phyloP scores from a whole-genome alignment of 2,329 filamentous ascomycete species.

The Cladorrhinum sp. region DNA sequence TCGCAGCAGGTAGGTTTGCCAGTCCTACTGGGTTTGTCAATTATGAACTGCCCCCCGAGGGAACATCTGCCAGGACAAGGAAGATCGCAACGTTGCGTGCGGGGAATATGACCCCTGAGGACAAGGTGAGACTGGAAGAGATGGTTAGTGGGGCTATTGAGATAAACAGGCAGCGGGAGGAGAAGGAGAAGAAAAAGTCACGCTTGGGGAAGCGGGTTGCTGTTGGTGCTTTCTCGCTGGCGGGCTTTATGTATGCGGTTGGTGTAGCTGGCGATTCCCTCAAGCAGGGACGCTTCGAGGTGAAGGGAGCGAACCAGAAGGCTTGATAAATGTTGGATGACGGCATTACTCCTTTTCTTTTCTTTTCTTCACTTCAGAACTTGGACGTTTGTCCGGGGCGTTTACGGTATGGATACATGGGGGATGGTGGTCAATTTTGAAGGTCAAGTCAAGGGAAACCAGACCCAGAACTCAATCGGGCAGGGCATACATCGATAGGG shows the following conservation, averaged over 20 bases:
- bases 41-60: constrained; percentile 44
- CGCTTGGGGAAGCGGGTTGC: constrained; percentile 47
- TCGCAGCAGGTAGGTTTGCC: constrained; percentile 54
- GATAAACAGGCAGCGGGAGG: background rate
- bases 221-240: constrained; percentile 53
- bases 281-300: constrained; percentile 45
- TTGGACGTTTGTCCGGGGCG: background rate
- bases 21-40: constrained; percentile 66
- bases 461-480: background rate
- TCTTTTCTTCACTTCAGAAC: constrained; percentile 1
- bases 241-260: constrained; percentile 54
- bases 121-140: background rate
- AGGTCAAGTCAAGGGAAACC: background rate
- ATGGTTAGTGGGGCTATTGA: background rate
- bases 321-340: constrained; percentile 24
- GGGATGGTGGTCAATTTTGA: background rate
- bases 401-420: constrained; percentile 4
- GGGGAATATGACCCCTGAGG: background rate
- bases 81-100: background rate
- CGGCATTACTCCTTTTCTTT: constrained; percentile 1
- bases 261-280: constrained; percentile 59
- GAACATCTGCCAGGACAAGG: constrained; percentile 33
- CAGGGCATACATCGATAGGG: background rate
- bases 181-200: constrained; percentile 34
- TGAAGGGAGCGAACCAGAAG: constrained; percentile 34